Evolutionary conservation across 1,284 basidiomycete genomes (phyloP).

Genomic region (Apiotrichum siamense): DNA sequence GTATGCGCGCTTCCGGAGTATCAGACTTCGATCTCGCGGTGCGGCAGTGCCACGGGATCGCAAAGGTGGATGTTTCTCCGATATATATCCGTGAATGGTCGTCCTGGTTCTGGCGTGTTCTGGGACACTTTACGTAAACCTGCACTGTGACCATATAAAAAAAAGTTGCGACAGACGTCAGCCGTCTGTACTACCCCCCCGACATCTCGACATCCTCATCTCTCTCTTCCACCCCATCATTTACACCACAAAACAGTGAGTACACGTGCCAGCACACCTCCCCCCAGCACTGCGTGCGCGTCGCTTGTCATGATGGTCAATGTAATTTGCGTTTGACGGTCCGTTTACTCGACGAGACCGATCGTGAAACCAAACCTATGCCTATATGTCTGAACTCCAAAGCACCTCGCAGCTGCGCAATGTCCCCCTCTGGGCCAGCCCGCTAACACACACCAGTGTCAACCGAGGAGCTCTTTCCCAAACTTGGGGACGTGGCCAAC

Average conservation of each 20-base stretch:
- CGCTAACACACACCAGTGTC: constrained; percentile 6
- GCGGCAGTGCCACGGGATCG: no score
- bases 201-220: not conserved
- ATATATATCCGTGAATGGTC: no score
- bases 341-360: constrained; percentile 9
- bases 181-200: no score
- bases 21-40: no score
- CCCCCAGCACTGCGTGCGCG: no score
- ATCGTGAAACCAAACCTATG: not conserved
- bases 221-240: not conserved
- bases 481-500: constrained; percentile 41
- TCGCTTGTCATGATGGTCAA: constrained; percentile 34
- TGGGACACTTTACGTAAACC: not conserved
- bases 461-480: constrained; percentile 38
- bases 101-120: not conserved
- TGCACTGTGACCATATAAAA: no score
- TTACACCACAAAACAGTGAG: constrained; percentile 3
- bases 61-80: no score
- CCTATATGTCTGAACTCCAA: no score
- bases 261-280: not conserved
- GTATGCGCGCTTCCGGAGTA: no score
- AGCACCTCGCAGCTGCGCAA: no score
- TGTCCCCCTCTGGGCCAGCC: not conserved
- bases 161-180: not conserved
- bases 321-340: constrained; percentile 47